Evolutionary conservation across 306 rosid species (phyloP).

Genomic region (Prunus persica): Prunus_persica_NCBIv2 NC_034011.1:7857001-7857500

Average conservation of each 20-base stretch:
- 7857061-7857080: conserved; percentile 85
- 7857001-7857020: conserved; percentile 81
- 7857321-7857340: too few relatives aligned
- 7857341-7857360: conserved; percentile 91
- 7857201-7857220: conserved; percentile 80
- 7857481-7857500: too few relatives aligned
- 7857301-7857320: conserved; percentile 86
- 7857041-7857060: conserved; percentile 94
- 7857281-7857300: conserved; percentile 82
- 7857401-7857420: conserved; percentile 86
- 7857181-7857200: conserved; percentile 93
- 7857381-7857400: conserved; percentile 86
- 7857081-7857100: conserved; percentile 79
- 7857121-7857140: conserved; percentile 79
- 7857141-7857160: conserved; percentile 84
- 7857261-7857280: conserved; percentile 92
- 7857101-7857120: conserved; percentile 91
- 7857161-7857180: conserved; percentile 97
- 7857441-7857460: too few relatives aligned
- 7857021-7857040: conserved; percentile 92
- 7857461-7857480: too few relatives aligned
- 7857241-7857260: conserved; percentile 93
- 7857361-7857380: conserved; percentile 88
- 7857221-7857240: conserved; percentile 92
- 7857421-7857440: conserved; percentile 64